A percentile compares a stretch with the other conserved stretches of the same genome.
These are phyloP conservation scores for Aphanomyces euteiches DNA, from an alignment of 352 stramenopile genomes.

Conservation along the genomic window DNA sequence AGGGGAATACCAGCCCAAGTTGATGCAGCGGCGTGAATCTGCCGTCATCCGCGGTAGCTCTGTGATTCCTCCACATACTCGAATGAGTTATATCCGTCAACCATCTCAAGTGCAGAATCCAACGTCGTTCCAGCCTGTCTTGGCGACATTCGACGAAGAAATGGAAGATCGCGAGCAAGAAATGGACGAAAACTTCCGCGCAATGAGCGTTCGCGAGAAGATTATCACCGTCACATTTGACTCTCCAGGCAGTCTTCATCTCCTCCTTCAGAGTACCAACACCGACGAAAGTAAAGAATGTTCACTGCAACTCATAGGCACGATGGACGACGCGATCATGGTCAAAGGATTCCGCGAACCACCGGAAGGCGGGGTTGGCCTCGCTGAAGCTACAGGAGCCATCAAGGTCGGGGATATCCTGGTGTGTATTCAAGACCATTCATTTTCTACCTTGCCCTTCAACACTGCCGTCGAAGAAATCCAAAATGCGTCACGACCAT, in stretches of 20 bases:
- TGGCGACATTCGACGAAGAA: conserved; percentile 66
- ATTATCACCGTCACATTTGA: conserved; percentile 87
- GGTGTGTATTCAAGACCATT: conserved; percentile 84
- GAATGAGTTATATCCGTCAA: conserved; percentile 42
- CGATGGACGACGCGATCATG: conserved; percentile 86
- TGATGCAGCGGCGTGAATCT: conserved; percentile 83
- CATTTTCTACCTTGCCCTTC: conserved; percentile 86
- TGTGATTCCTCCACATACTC: conserved; percentile 68
- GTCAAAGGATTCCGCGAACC: conserved; percentile 69
- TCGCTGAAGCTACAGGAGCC: conserved; percentile 45
- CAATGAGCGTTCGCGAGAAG: conserved; percentile 45
- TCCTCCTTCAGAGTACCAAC: conserved; percentile 53
- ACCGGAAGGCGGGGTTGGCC: conserved; percentile 34
- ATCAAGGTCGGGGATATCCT: conserved; percentile 78
- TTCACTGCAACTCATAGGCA: conserved; percentile 34
- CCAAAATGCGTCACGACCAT: conserved; percentile 52
- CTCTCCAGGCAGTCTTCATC: conserved; percentile 57
- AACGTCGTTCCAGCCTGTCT: conserved; percentile 64
- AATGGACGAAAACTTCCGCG: conserved; percentile 53
- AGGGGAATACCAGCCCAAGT: conserved; percentile 85
- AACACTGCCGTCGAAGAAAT: conserved; percentile 73
- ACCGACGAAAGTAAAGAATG: neutral
- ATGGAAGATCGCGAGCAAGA: conserved; percentile 53
- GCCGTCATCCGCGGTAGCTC: conserved; percentile 84
- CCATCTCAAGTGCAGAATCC: conserved; percentile 17